Percentiles rank a stretch among this genome's conserved stretches.
These are phyloP conservation scores for Agastache rugosa DNA, from an alignment of 257 asterid species.

Conservation along the genomic window DNA sequence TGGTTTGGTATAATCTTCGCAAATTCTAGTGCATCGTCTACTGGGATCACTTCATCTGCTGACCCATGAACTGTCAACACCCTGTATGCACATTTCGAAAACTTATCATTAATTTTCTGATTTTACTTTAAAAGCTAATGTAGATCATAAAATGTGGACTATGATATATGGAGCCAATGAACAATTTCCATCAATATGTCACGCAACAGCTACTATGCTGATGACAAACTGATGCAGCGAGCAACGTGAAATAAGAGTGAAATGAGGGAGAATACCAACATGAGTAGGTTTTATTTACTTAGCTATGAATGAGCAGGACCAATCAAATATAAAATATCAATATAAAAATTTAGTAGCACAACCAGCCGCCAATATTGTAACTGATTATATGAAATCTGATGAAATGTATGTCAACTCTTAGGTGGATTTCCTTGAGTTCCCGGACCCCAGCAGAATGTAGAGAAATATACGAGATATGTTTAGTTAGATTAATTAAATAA, in stretches of 20 bases:
- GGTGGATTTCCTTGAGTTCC: background rate
- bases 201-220: background rate
- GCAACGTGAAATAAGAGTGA: background rate
- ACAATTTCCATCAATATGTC: background rate
- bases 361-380: too few relatives aligned
- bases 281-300: background rate
- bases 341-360: too few relatives aligned
- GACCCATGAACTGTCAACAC: constrained; percentile 82
- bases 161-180: background rate
- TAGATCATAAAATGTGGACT: background rate
- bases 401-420: too few relatives aligned
- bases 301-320: background rate
- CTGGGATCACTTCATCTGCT: constrained; percentile 66
- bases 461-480: background rate
- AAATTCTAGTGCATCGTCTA: constrained; percentile 68
- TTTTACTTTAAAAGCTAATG: background rate
- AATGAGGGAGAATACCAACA: background rate
- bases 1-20: constrained; percentile 72
- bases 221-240: background rate
- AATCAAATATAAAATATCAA: background rate
- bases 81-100: constrained; percentile 42
- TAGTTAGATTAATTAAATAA: background rate
- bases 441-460: background rate
- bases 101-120: background rate
- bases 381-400: too few relatives aligned